Evolutionary conservation across 2,329 filamentous ascomycete species (phyloP).

Genomic region (Arthrobotrys musiformis): DNA sequence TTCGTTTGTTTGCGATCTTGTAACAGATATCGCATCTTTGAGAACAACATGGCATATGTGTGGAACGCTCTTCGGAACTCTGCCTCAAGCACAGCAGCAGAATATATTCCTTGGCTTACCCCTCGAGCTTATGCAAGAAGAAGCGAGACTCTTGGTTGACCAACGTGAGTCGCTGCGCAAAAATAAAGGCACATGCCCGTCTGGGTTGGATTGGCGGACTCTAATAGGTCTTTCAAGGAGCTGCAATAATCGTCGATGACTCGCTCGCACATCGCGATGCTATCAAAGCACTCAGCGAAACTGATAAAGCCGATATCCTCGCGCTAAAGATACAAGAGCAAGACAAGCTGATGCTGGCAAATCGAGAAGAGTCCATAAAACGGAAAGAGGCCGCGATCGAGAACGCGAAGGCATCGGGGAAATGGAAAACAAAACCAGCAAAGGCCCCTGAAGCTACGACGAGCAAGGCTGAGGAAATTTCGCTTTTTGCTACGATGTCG

Average conservation of each 20-base stretch:
- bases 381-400: slow-evolving; percentile 41
- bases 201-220: background rate
- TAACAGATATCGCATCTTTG: slow-evolving; percentile 36
- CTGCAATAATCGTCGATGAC: slow-evolving; percentile 40
- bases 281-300: slow-evolving; percentile 24
- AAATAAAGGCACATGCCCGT: background rate
- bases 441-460: background rate
- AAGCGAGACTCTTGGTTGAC: slow-evolving; percentile 82
- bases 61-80: slow-evolving; percentile 84
- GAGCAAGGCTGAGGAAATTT: background rate
- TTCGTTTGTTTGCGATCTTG: background rate
- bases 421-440: slow-evolving; percentile 33
- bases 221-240: slow-evolving; percentile 26
- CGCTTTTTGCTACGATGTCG: slow-evolving; percentile 17
- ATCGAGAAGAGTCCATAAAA: slow-evolving; percentile 30
- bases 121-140: slow-evolving; percentile 88
- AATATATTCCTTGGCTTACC: slow-evolving; percentile 92
- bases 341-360: slow-evolving; percentile 25
- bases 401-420: slow-evolving; percentile 47
- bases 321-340: slow-evolving; percentile 33
- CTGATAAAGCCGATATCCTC: slow-evolving; percentile 32
- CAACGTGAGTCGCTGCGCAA: slow-evolving; percentile 76
- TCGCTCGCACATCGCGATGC: slow-evolving; percentile 23
- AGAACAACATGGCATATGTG: slow-evolving; percentile 82
- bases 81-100: slow-evolving; percentile 92